Evolutionary conservation across 352 stramenopile species (phyloP).

Genomic region (Phytophthora chlamydospora): DNA sequence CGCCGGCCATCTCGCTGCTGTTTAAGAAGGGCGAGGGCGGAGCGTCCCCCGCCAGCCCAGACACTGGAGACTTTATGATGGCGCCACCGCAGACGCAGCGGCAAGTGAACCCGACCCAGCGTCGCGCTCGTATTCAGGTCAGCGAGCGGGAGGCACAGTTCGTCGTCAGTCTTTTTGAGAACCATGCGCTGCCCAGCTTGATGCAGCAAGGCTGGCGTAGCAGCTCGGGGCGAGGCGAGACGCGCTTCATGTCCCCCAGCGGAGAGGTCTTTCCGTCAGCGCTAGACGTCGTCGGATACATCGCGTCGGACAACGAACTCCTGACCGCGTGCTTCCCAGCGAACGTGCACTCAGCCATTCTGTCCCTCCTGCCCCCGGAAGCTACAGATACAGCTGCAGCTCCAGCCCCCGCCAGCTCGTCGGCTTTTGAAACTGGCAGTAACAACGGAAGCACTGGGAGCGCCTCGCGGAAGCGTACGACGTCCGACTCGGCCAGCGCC

Average conservation of each 20-base stretch:
- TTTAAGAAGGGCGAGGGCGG: constrained; percentile 30
- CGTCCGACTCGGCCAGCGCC: constrained; percentile 27
- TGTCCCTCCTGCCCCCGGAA: constrained; percentile 64
- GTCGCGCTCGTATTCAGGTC: constrained; percentile 46
- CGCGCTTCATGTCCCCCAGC: constrained; percentile 31
- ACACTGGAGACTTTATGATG: constrained; percentile 37
- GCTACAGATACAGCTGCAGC: neutral
- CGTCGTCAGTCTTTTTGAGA: constrained; percentile 80
- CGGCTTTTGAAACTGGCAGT: constrained; percentile 18
- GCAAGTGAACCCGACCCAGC: constrained; percentile 8
- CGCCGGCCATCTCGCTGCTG: constrained; percentile 40
- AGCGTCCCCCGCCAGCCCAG: constrained; percentile 26
- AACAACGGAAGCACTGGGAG: constrained; percentile 18
- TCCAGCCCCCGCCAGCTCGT: neutral
- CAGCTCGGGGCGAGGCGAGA: constrained; percentile 30
- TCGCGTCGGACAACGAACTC: constrained; percentile 68
- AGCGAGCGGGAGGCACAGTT: constrained; percentile 81
- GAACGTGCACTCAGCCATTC: constrained; percentile 76
- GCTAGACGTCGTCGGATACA: constrained; percentile 78
- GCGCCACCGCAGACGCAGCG: constrained; percentile 4
- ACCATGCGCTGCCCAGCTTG: constrained; percentile 70
- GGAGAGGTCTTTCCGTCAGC: constrained; percentile 63
- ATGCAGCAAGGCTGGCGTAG: constrained; percentile 70
- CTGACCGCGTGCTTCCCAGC: constrained; percentile 67
- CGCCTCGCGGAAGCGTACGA: constrained; percentile 32